Evolutionary conservation across 2,329 filamentous ascomycete genomes (phyloP).

Genomic region (Aureobasidium sp.): DNA sequence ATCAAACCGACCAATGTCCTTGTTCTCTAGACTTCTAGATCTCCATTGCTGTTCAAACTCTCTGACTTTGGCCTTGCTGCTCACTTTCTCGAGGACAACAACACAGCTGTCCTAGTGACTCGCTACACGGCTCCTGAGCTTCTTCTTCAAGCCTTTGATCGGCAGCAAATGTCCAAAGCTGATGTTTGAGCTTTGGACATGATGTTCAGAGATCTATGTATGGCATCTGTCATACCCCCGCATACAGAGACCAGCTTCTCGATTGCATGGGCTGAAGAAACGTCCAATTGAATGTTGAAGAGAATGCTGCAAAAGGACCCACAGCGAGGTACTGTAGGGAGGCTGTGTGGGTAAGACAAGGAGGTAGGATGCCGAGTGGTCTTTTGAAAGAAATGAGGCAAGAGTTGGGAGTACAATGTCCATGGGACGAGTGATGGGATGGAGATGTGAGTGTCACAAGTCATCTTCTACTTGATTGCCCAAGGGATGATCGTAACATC

Average conservation of each 20-base stretch:
- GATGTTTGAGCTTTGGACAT: neutral
- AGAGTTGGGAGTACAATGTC: neutral
- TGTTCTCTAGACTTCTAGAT: neutral
- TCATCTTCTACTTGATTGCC: too few relatives aligned
- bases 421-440: neutral
- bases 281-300: neutral
- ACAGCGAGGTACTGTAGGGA: neutral
- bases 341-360: neutral
- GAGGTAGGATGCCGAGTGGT: neutral
- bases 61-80: neutral
- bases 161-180: neutral
- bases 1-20: neutral
- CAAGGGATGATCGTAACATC: too few relatives aligned
- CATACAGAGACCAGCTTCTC: neutral
- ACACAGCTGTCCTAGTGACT: neutral
- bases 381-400: neutral
- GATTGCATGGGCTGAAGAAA: neutral
- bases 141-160: neutral
- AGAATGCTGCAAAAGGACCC: neutral
- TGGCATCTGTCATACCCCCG: neutral
- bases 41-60: neutral
- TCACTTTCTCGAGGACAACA: neutral
- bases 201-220: neutral
- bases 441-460: neutral
- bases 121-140: neutral